Evolutionary conservation across 768 basidiomycete species (phyloP).

Genomic region (Lyophyllum decastes): DNA sequence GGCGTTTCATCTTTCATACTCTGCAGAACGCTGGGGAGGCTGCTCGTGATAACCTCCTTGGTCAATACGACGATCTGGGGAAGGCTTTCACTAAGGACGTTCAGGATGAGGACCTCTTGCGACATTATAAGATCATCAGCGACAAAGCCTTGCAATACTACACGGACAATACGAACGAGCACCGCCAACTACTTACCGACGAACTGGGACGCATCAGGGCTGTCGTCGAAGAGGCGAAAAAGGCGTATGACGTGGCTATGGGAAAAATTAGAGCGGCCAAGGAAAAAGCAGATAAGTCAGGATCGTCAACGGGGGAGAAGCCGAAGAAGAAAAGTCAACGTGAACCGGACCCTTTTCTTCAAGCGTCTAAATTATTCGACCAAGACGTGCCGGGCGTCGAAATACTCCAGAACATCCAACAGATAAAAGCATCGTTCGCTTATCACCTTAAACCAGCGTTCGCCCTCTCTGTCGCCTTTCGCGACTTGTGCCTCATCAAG

Average conservation of each 20-base stretch:
- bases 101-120: conserved; percentile 32
- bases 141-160: not conserved
- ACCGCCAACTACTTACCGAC: conserved; percentile 15
- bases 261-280: not conserved
- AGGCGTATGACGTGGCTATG: conserved; percentile 17
- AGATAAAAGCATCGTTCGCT: conserved; percentile 63
- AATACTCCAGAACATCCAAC: conserved; percentile 33
- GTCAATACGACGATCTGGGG: conserved; percentile 30
- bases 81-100: not conserved
- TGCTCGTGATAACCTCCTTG: conserved; percentile 34
- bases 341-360: conserved; percentile 25
- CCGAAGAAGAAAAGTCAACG: conserved; percentile 17
- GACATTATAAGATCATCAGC: conserved; percentile 31
- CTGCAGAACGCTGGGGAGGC: conserved; percentile 41
- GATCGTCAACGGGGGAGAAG: conserved; percentile 11
- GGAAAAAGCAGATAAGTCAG: not conserved
- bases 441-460: conserved; percentile 37
- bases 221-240: conserved; percentile 34
- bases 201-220: conserved; percentile 42
- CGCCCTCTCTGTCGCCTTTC: conserved; percentile 57
- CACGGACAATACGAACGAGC: not conserved
- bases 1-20: conserved; percentile 40
- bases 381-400: conserved; percentile 25
- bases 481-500: conserved; percentile 55
- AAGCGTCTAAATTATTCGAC: conserved; percentile 27